Evolutionary conservation across 768 basidiomycete genomes (phyloP).

Genomic region (Naganishia vaughanmartiniae): DNA sequence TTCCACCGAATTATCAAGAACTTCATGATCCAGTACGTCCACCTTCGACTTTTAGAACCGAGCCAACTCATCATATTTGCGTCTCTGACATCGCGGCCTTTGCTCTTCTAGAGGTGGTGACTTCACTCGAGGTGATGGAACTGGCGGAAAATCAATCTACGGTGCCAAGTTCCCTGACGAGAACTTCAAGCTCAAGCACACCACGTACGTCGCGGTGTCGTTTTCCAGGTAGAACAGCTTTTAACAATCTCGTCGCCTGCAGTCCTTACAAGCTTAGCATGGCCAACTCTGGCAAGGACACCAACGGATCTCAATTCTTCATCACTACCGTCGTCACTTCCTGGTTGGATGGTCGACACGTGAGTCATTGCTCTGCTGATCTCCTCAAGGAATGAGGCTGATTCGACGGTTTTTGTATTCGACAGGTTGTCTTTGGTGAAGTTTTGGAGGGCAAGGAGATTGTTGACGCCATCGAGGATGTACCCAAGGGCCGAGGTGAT

Average conservation of each 20-base stretch:
- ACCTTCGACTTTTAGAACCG: conserved; percentile 25
- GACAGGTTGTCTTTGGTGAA: conserved; percentile 84
- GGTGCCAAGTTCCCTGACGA: conserved; percentile 88
- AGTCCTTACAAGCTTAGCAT: conserved; percentile 65
- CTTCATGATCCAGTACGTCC: conserved; percentile 65
- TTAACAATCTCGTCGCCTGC: not conserved
- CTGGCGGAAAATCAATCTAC: conserved; percentile 63
- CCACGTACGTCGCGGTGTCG: conserved; percentile 43
- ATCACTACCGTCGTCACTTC: conserved; percentile 81
- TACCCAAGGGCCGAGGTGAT: conserved; percentile 68
- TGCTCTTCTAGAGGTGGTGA: conserved; percentile 67
- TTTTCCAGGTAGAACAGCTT: not conserved
- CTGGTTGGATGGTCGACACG: conserved; percentile 90
- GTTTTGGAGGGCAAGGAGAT: conserved; percentile 91
- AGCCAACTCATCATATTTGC: not conserved
- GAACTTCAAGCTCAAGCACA: conserved; percentile 98
- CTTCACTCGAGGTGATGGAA: conserved; percentile 62
- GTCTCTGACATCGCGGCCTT: not conserved
- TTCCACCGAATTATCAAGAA: conserved; percentile 96
- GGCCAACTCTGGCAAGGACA: conserved; percentile 94
- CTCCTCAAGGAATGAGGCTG: too few relatives aligned
- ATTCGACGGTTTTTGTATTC: not conserved
- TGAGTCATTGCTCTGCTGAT: conserved; percentile 40
- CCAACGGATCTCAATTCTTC: conserved; percentile 91
- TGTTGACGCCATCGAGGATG: conserved; percentile 68